Percentiles rank a stretch among this genome's conserved stretches.
phyloP scores from a whole-genome alignment of 805 yeast species.

The Lipomyces yamanashiensis region DNA sequence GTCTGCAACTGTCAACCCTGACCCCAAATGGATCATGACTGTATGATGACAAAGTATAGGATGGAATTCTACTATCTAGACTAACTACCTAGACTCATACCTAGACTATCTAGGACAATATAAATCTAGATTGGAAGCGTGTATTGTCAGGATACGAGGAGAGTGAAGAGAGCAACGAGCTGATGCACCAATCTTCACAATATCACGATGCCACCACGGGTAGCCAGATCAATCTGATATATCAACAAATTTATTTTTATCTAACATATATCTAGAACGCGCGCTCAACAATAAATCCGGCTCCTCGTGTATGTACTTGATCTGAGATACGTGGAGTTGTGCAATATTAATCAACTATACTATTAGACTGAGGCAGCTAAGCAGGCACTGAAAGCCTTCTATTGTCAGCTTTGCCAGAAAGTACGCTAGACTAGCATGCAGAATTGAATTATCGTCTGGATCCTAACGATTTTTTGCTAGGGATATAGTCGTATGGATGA shows the following conservation, averaged over 20 bases:
- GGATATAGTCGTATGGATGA: slow-evolving; percentile 37
- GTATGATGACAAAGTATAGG: too few relatives aligned
- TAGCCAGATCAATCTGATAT: neutral
- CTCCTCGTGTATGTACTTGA: slow-evolving; percentile 19
- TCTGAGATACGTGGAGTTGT: neutral
- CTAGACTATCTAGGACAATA: too few relatives aligned
- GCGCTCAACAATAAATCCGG: slow-evolving; percentile 18
- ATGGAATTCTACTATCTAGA: too few relatives aligned
- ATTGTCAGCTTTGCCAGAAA: slow-evolving; percentile 36
- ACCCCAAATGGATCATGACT: neutral
- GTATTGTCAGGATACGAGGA: too few relatives aligned
- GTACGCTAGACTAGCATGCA: neutral
- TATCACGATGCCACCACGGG: slow-evolving; percentile 7
- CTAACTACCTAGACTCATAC: too few relatives aligned
- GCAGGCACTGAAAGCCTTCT: slow-evolving; percentile 32
- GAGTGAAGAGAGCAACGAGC: too few relatives aligned
- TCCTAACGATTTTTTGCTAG: slow-evolving; percentile 4
- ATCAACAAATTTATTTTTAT: neutral
- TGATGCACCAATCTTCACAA: neutral
- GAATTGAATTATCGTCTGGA: neutral
- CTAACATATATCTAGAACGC: neutral
- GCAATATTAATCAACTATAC: neutral
- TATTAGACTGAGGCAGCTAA: slow-evolving; percentile 36
- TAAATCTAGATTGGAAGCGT: too few relatives aligned
- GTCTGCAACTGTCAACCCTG: neutral